Base-by-base conservation (phyloP, 1,284 basidiomycete genomes). In the Schizopora paradoxa region DNA sequence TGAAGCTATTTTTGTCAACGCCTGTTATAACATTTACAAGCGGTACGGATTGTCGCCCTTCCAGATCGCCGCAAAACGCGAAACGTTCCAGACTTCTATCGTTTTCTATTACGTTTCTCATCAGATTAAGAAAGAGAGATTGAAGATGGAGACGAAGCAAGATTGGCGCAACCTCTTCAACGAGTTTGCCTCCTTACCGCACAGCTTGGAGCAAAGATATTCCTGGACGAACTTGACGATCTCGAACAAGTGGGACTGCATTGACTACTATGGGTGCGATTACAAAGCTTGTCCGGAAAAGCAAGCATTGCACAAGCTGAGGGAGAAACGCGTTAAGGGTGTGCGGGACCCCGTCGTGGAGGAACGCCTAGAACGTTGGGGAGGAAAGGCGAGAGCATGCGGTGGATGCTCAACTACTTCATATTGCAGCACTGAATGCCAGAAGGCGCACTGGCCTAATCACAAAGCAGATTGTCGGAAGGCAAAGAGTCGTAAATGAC, bases 21-120 rank as follows among this genome's bases (percentile, higher is more conserved):
- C 54, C 23, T 54, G 58, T 37, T 52, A 58, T 45, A 51, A 59
- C 19, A 62, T 62, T 10, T 58, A 59, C 51, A 49, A 41, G 4
- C 58, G 52, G 19, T 61, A 63, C 45, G 58, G 59, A 10, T 40
- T 61, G 5, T 47, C 41, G 16, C 56, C 59, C 3, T 61, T 62
- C 48, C 55, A 54, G 29, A 33, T 44, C 8, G 60, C 51, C 10
- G 6, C 40, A 11, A 42, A 33, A 33, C 18, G 16, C 14, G 40
- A 42, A 18, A 42, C 25, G 6, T 42, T 14, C 7, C 16, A 22
- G 18, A 47, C 47, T 25, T 51, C 41, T 5, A 57, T 61, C 48
- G 39, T 62, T 2, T 58, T 63, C 51, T 56, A 59, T 49, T 63
- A 57, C 54, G 41, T 63, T 26, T 43, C 53, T 25, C 56, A 55